Evolutionary conservation across 192 early-diverging fungal species (phyloP).

Genomic region (Backusella macrospora): DNA sequence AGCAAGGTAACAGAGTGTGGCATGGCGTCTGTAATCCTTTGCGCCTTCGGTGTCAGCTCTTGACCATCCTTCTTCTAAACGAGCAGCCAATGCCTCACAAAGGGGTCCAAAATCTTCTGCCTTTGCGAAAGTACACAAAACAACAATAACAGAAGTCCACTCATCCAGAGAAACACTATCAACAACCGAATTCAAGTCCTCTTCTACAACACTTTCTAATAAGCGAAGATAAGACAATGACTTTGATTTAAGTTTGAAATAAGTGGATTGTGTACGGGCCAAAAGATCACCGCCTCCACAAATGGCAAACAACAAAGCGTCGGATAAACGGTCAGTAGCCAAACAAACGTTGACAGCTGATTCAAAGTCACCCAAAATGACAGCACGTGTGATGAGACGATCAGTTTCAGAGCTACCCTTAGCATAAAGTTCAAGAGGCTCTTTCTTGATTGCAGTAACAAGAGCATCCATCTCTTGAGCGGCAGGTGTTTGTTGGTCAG

Average conservation of each 20-base stretch:
- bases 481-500: not conserved
- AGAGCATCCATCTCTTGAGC: conserved; percentile 8
- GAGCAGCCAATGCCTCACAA: conserved; percentile 67
- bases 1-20: conserved; percentile 83
- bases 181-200: conserved; percentile 83
- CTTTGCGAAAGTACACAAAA: conserved; percentile 92
- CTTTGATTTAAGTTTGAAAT: conserved; percentile 75
- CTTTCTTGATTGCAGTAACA: conserved; percentile 13
- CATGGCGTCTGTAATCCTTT: conserved; percentile 51
- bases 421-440: conserved; percentile 56
- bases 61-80: conserved; percentile 55
- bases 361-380: conserved; percentile 93
- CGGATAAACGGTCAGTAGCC: conserved; percentile 48
- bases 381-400: conserved; percentile 77
- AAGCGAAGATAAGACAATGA: conserved; percentile 83
- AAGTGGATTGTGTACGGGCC: conserved; percentile 49
- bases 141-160: conserved; percentile 92
- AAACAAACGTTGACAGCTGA: conserved; percentile 86
- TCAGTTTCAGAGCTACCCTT: conserved; percentile 73
- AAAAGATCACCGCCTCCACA: conserved; percentile 70
- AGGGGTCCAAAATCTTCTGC: conserved; percentile 80
- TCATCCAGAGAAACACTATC: conserved; percentile 72
- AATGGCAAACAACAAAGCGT: conserved; percentile 73
- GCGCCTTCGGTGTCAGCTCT: conserved; percentile 7
- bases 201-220: conserved; percentile 78